These are phyloP conservation scores for Gardenia jasminoides DNA, from an alignment of 257 asterid species.

Conservation along the genomic window DNA sequence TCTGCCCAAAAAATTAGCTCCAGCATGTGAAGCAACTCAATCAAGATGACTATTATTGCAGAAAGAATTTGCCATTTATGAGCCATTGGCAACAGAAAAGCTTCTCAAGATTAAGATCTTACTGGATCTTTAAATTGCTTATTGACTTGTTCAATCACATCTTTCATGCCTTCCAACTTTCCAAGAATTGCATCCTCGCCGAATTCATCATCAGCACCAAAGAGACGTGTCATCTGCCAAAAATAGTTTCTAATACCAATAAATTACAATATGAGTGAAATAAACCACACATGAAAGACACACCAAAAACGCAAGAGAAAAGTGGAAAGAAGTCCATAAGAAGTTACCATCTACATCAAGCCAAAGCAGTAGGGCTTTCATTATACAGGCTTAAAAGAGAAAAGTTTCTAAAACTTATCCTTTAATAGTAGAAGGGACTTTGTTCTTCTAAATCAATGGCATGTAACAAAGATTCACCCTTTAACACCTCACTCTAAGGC, in stretches of 20 bases:
- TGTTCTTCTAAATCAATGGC: not conserved
- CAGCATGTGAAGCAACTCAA: not conserved
- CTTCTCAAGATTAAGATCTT: conserved; percentile 27
- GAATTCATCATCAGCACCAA: conserved; percentile 76
- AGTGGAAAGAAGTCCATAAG: not conserved
- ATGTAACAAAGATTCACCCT: not conserved
- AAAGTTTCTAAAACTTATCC: not conserved
- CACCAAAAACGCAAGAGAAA: not conserved
- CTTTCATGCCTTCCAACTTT: conserved; percentile 95
- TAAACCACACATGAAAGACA: conserved; percentile 1
- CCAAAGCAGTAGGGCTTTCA: not conserved
- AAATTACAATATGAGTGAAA: conserved; percentile 10
- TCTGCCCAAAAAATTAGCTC: not conserved
- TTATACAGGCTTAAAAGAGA: not conserved
- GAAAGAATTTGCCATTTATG: not conserved
- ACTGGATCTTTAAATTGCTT: conserved; percentile 96
- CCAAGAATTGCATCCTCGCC: conserved; percentile 85
- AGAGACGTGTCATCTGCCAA: conserved; percentile 76
- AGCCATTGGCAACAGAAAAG: not conserved
- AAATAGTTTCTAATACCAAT: conserved; percentile 16
- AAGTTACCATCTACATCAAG: not conserved
- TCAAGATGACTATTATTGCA: not conserved
- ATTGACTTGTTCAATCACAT: conserved; percentile 86
- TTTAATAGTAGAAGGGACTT: not conserved
- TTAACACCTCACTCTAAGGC: not conserved